Base-by-base conservation (phyloP, 768 basidiomycete genomes). In the Naganishia randhawae region DNA sequence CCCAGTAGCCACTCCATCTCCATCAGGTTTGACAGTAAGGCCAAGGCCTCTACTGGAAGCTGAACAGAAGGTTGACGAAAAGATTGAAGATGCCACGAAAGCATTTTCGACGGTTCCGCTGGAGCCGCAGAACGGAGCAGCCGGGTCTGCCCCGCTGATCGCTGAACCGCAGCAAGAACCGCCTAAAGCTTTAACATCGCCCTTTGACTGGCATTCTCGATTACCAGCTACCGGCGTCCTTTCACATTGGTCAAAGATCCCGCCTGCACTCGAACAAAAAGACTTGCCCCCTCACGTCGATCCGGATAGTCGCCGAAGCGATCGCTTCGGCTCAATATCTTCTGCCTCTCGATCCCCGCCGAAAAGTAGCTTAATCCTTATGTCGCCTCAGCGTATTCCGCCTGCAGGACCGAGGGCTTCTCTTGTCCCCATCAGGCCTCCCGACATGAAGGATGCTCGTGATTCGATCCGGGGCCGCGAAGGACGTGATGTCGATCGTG, bases 281-380 rank as follows among this genome's bases (percentile, higher is more conserved):
- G 67, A 68, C 48, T 37, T 63, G 25, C 67, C 67, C 6, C 67
- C 67, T 17, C 67, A 68, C 27, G 67, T 68, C n/a, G 57, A 48
- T 22, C 37, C 32, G 4, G 67, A 63, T 39, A 61, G 37, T 29
- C 41, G 67, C 16, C 50, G 31, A n/a, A n/a, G 45, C 14, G 57
- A 33, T 37, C 37, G 63, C 32, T 50, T 50, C 29, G 63, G 29
- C 27, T 50, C 63, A 9, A 19, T 51, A 3, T 8, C 63, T 27
- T 22, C 42, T 10, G 42, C 37, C 27, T 35, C 45, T 2, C 17
- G 33, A 39, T 64, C 50, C 9, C 57, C 57, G 25, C 32, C 42
- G 42, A 64, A 64, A 31, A 37, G 27, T 17, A 31, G 6, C 9
- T 11, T 65, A 19, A 48, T 37, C 13, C 53, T 57, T 9, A 54